Percentiles rank a stretch among this genome's conserved stretches.
Conservation (phyloP, 495 filamentous ascomycete species). For the Talaromyces borbonicus region DNA sequence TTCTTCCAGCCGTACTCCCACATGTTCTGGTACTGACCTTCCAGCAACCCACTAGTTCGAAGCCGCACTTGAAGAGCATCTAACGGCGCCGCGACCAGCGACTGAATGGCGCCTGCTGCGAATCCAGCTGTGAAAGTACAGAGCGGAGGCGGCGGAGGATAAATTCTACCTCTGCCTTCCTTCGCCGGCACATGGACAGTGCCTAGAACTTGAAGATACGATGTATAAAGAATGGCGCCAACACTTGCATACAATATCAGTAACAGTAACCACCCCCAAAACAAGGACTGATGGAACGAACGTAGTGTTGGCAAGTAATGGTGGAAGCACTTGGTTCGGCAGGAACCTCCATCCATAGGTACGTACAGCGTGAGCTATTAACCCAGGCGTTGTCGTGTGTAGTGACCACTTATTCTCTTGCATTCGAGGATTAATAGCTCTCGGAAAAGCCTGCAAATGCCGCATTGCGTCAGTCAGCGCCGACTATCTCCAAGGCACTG, state of each 20-base stretch:
- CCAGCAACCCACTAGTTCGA: slow-evolving; percentile 56
- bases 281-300: slow-evolving; percentile 16
- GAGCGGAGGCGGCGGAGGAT: slow-evolving; percentile 57
- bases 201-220: slow-evolving; percentile 73
- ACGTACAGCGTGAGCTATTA: slow-evolving; percentile 69
- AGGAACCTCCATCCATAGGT: slow-evolving; percentile 80
- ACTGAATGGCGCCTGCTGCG: slow-evolving; percentile 67
- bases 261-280: slow-evolving; percentile 3
- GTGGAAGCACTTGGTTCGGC: slow-evolving; percentile 79
- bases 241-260: slow-evolving; percentile 35
- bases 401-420: slow-evolving; percentile 54
- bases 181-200: slow-evolving; percentile 62
- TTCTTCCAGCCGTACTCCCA: slow-evolving; percentile 72
- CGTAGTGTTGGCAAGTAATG: slow-evolving; percentile 72
- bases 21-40: slow-evolving; percentile 64
- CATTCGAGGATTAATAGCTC: slow-evolving; percentile 56
- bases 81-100: slow-evolving; percentile 72
- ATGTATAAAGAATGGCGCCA: slow-evolving; percentile 78
- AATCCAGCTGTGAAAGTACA: slow-evolving; percentile 71
- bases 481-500: background rate
- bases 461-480: slow-evolving; percentile 1
- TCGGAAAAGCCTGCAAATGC: slow-evolving; percentile 46
- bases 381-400: slow-evolving; percentile 63
- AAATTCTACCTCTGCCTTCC: slow-evolving; percentile 56
- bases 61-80: slow-evolving; percentile 80